Conservation (phyloP, 306 rosid species). For the Medicago ruthenica region DNA sequence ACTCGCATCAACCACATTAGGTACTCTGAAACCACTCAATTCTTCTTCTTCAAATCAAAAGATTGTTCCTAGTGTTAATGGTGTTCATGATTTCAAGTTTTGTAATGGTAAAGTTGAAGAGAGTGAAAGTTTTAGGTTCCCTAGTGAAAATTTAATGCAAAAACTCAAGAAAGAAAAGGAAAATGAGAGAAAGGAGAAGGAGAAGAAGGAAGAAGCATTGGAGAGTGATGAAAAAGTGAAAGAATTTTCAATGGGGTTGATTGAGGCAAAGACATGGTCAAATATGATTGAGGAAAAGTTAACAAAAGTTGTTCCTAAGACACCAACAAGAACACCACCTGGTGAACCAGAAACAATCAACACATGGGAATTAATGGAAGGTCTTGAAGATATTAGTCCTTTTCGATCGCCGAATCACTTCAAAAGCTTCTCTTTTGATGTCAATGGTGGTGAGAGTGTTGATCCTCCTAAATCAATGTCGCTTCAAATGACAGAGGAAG, state of each 20-base stretch:
- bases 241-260: conserved; percentile 45
- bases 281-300: conserved; percentile 73
- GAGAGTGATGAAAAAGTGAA: conserved; percentile 2
- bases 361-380: conserved; percentile 95
- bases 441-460: conserved; percentile 27
- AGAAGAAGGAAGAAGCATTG: not conserved
- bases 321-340: conserved; percentile 83
- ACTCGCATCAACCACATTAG: conserved; percentile 82
- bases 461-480: conserved; percentile 64
- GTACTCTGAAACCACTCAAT: conserved; percentile 64
- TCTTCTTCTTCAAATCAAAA: conserved; percentile 22
- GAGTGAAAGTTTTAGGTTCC: conserved; percentile 40
- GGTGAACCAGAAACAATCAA: conserved; percentile 95
- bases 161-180: conserved; percentile 7
- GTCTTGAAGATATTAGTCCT: conserved; percentile 83
- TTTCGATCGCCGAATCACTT: conserved; percentile 64
- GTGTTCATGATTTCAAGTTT: conserved; percentile 25
- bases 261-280: conserved; percentile 90
- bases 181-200: conserved; percentile 9
- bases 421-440: conserved; percentile 84
- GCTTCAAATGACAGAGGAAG: conserved; percentile 51
- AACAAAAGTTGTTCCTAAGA: conserved; percentile 65
- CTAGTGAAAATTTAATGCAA: conserved; percentile 13
- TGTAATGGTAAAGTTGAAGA: conserved; percentile 26
- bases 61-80: not conserved